Evolutionary conservation across 2,329 filamentous ascomycete genomes (phyloP).

Genomic region (Aureobasidium lini): DNA sequence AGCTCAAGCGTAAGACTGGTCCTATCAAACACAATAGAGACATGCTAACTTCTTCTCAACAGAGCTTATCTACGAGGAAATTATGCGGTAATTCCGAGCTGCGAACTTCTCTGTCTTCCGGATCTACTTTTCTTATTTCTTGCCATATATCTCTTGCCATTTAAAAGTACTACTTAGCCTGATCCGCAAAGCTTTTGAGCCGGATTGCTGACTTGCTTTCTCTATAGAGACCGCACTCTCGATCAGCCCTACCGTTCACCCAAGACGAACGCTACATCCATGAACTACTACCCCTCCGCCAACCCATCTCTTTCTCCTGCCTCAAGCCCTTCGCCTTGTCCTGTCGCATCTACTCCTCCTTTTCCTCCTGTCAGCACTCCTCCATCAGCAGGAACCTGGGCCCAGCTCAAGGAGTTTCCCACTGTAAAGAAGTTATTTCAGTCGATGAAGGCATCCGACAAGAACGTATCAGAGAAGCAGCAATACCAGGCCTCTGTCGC

Average conservation of each 20-base stretch:
- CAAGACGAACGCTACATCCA: neutral
- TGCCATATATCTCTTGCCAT: constrained; percentile 13
- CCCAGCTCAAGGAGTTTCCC: neutral
- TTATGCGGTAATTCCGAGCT: constrained; percentile 54
- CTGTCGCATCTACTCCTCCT: neutral
- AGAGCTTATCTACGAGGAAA: constrained; percentile 93
- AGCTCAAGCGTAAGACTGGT: constrained; percentile 67
- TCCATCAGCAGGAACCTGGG: neutral
- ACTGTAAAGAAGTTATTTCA: neutral
- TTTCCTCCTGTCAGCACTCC: neutral
- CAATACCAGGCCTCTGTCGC: neutral
- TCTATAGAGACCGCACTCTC: constrained; percentile 3
- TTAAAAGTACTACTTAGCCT: constrained; percentile 14
- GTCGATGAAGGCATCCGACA: neutral
- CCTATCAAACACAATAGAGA: constrained; percentile 11
- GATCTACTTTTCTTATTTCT: constrained; percentile 4
- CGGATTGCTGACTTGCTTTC: neutral
- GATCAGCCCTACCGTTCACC: neutral
- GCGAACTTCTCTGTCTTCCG: neutral
- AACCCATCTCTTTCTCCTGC: neutral
- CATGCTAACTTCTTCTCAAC: neutral
- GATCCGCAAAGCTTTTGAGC: neutral
- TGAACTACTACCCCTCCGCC: constrained; percentile 1
- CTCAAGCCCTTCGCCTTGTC: neutral
- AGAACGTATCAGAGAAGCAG: neutral